Evolutionary conservation across 2,329 filamentous ascomycete genomes (phyloP), one percentile per base, ranked within the genome.

Genomic region (Phoma herbarum): DNA sequence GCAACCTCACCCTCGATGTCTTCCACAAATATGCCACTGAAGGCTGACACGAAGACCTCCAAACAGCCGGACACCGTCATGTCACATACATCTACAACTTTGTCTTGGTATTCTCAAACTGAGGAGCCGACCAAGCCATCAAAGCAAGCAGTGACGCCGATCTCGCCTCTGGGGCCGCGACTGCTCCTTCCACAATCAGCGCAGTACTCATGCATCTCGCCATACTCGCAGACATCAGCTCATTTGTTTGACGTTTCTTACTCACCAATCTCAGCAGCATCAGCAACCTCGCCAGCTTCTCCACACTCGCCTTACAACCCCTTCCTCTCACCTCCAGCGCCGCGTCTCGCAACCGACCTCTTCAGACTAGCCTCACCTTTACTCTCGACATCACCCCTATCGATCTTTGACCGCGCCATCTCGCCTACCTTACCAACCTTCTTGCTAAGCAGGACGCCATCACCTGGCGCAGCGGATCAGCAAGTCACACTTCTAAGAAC

Each of bases 381-480:
- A 0, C 53, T 69, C 4, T 62, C 64, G 8, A 60, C 64, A 1
- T 69, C 62, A 2, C 65, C 64, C 2, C 41, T 69, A 2, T 67
- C 66, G 0, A 46, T 69, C 6, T 69, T 70, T 23, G 63, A 70
- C 20, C 28, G 37, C 43, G 23, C 51, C 26, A 45, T 64, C 18
- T 65, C 61, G 20, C 49, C 61, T 10, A 59, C 57, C 16, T 55
- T 51, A 16, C 43, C 47, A 3, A 46, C 51, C 5, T 55, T 57
- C 5, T 22, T 58, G 12, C 26, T 50, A 22, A 49, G 48, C 25
- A 37, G 39, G 3, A 37, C 39, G 5, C 29, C 47, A 0, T 47
- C 53, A 3, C 31, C 33, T 14, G 28, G 20, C 7, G 29, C 37
- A 2, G 37, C 49, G 12, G 28, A n/a, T n/a, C 41, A 31, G 31